Conservation (phyloP, 164 flowering plant species). For the Litsea cubeba region DNA sequence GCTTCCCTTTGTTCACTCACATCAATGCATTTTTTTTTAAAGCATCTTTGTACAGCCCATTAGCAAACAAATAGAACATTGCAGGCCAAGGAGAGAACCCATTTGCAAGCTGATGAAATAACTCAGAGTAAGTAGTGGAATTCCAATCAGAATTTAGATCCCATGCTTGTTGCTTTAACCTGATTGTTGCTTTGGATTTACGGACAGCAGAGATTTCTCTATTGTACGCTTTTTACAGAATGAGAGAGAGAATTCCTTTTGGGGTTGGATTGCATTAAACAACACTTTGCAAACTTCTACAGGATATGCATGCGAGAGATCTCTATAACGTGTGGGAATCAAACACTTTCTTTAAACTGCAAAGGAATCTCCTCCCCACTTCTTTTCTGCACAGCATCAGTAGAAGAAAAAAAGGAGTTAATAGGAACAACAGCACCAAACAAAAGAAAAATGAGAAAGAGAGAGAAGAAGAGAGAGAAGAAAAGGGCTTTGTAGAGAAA, state of each 20-base stretch:
- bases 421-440: slow-evolving; percentile 21
- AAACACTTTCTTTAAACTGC: slow-evolving; percentile 19
- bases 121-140: slow-evolving; percentile 20
- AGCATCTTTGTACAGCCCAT: slow-evolving; percentile 27
- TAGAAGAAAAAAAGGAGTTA: slow-evolving; percentile 11
- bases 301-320: slow-evolving; percentile 12
- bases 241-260: no score
- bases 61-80: slow-evolving; percentile 26
- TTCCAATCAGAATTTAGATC: slow-evolving; percentile 18
- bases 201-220: not conserved
- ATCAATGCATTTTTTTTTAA: slow-evolving; percentile 17
- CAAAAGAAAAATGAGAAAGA: slow-evolving; percentile 5
- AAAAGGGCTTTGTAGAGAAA: not conserved
- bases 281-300: slow-evolving; percentile 9
- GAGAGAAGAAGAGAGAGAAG: no score
- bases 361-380: slow-evolving; percentile 22
- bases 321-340: slow-evolving; percentile 21
- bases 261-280: not conserved
- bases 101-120: slow-evolving; percentile 20
- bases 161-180: slow-evolving; percentile 14
- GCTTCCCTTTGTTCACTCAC: slow-evolving; percentile 20
- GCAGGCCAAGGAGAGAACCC: slow-evolving; percentile 16
- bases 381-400: slow-evolving; percentile 18
- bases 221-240: not conserved
- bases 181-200: not conserved